phyloP scores from a whole-genome alignment of 495 filamentous ascomycete genomes.

The Trichoderma virens region DNA sequence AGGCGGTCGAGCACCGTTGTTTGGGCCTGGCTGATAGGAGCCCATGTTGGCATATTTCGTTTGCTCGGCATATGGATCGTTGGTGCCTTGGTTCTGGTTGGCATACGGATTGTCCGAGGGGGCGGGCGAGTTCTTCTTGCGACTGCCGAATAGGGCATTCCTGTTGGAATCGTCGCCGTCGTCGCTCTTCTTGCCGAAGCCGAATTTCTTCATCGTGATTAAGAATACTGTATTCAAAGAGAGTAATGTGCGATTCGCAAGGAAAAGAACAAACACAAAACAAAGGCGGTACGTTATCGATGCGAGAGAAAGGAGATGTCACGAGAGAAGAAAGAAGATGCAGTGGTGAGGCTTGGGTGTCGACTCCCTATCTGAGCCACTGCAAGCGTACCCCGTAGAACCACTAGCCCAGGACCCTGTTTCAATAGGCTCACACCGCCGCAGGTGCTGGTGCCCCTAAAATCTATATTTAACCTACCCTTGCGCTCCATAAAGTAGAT shows the following conservation, averaged over 20 bases:
- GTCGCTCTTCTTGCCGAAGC: slow-evolving; percentile 59
- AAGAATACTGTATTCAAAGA: neutral
- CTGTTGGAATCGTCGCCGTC: slow-evolving; percentile 52
- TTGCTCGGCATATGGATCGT: slow-evolving; percentile 57
- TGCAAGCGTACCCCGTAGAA: neutral
- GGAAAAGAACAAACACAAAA: neutral
- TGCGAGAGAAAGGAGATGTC: slow-evolving; percentile 8
- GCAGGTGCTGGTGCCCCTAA: neutral
- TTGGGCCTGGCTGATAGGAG: slow-evolving; percentile 29
- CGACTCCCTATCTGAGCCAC: slow-evolving; percentile 6
- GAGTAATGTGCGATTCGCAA: neutral
- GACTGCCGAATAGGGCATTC: slow-evolving; percentile 50
- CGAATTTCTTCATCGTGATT: slow-evolving; percentile 57
- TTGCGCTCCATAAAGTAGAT: neutral
- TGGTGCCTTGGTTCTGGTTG: slow-evolving; percentile 48
- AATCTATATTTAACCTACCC: neutral
- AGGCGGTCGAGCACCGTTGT: slow-evolving; percentile 27
- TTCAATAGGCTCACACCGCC: neutral
- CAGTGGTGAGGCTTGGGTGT: slow-evolving; percentile 2
- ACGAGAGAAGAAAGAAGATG: neutral
- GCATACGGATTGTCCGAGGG: slow-evolving; percentile 62
- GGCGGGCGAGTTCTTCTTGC: slow-evolving; percentile 52
- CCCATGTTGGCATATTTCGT: slow-evolving; percentile 35
- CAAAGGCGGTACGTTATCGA: slow-evolving; percentile 2
- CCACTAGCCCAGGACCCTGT: neutral